phyloP scores from a whole-genome alignment of 495 filamentous ascomycete genomes.

The Aspergillus olivimuriae region DNA sequence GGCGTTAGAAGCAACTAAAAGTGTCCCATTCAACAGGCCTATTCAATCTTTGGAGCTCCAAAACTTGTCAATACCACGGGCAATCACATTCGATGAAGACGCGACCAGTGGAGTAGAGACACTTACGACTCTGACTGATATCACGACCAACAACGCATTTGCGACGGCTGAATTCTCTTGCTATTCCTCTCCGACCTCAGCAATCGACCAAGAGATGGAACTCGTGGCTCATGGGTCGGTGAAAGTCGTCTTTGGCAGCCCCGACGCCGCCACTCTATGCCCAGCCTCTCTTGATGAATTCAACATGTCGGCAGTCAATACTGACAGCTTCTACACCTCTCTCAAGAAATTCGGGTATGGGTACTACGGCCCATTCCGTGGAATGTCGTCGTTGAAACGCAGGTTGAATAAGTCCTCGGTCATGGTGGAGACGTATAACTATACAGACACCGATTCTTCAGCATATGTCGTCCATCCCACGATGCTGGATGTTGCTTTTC shows the following conservation, averaged over 20 bases:
- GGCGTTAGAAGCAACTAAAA: conserved; percentile 14
- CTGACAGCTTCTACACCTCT: conserved; percentile 40
- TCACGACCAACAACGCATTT: background rate
- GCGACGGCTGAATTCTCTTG: background rate
- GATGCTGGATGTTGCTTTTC: conserved; percentile 35
- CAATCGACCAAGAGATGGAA: too few species aligned
- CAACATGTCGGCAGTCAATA: conserved; percentile 16
- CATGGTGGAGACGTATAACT: conserved; percentile 10
- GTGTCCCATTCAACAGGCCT: too few species aligned
- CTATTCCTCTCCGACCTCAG: background rate
- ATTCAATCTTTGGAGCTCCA: too few species aligned
- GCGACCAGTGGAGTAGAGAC: conserved; percentile 29
- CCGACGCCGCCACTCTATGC: too few species aligned
- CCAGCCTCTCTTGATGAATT: background rate
- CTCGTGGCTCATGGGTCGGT: too few species aligned
- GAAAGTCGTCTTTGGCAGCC: too few species aligned
- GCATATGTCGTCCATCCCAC: conserved; percentile 27
- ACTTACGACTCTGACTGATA: conserved; percentile 23
- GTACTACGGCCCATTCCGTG: conserved; percentile 24
- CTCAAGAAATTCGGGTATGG: conserved; percentile 24
- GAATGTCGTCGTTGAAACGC: conserved; percentile 15
- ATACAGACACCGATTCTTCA: background rate
- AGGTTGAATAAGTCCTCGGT: conserved; percentile 23
- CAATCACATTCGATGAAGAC: too few species aligned
- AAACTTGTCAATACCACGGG: too few species aligned